These are phyloP conservation scores for Actinomortierella ambigua DNA, from an alignment of 371 early-diverging fungal species.

Conservation along the genomic window DNA sequence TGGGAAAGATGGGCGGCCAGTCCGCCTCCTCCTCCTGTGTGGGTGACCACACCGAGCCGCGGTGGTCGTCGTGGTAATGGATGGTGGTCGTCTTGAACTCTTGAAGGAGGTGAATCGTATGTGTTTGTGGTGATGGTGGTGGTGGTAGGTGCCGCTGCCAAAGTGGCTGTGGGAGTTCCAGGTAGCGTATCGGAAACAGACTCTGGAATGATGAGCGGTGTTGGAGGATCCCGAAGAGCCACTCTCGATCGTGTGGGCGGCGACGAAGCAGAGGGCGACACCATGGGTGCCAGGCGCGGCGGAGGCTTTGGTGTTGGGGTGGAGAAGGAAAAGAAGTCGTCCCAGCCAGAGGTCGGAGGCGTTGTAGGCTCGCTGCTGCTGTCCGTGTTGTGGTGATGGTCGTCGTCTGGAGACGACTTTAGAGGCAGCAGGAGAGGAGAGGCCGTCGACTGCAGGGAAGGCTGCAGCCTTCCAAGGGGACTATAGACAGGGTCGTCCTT, in stretches of 20 bases:
- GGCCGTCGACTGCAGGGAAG: conserved; percentile 1
- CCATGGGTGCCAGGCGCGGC: conserved; percentile 41
- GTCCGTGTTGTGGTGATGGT: conserved; percentile 1
- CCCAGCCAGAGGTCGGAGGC: conserved; percentile 21
- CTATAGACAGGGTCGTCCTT: not conserved
- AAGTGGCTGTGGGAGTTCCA: conserved; percentile 4
- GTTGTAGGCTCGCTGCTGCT: not conserved
- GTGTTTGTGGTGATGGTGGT: not conserved
- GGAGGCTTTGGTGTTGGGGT: conserved; percentile 41
- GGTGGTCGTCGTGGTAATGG: too few relatives aligned
- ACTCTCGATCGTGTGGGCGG: conserved; percentile 6
- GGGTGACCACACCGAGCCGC: too few relatives aligned
- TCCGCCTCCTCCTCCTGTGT: too few relatives aligned
- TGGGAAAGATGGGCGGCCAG: conserved; percentile 18
- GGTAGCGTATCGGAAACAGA: too few relatives aligned
- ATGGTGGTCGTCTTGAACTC: too few relatives aligned
- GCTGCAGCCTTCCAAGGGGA: not conserved
- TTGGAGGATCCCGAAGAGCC: conserved; percentile 9
- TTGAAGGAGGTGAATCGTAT: too few relatives aligned
- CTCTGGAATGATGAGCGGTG: conserved; percentile 20
- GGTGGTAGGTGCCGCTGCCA: not conserved
- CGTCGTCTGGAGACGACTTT: conserved; percentile 3
- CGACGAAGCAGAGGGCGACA: conserved; percentile 19
- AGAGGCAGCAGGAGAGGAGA: not conserved
- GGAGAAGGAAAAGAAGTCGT: conserved; percentile 22